Evolutionary conservation across 202 grass and related monocot species (phyloP).

Genomic region (Panicum virgatum): DNA sequence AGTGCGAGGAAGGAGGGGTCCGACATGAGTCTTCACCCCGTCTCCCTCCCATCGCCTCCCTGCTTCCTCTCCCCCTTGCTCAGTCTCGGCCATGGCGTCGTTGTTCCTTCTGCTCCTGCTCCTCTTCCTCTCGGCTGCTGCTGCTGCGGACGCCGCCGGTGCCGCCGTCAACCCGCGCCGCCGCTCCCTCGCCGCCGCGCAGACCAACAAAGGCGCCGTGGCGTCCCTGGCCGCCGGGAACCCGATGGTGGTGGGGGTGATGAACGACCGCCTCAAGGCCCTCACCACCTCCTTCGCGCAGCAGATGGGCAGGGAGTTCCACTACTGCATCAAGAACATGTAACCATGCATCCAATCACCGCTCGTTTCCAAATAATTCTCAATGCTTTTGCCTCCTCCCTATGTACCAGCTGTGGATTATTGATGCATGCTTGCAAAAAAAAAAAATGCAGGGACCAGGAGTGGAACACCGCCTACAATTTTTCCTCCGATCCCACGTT

Average conservation of each 20-base stretch:
- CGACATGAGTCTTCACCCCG: constrained; percentile 40
- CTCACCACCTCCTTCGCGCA: constrained; percentile 51
- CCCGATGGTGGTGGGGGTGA: constrained; percentile 36
- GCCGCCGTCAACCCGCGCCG: not conserved
- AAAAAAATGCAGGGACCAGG: constrained; percentile 52
- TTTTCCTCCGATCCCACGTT: constrained; percentile 69
- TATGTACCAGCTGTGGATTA: not conserved
- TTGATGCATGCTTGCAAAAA: not conserved
- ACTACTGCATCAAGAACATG: constrained; percentile 87
- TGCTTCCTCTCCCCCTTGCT: not conserved
- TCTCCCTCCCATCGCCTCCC: constrained; percentile 13
- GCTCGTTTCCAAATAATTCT: not conserved
- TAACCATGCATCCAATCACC: not conserved
- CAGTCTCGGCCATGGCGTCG: constrained; percentile 20
- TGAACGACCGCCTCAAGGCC: constrained; percentile 49
- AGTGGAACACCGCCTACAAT: constrained; percentile 90
- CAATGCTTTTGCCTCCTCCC: not conserved
- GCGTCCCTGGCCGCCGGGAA: constrained; percentile 29
- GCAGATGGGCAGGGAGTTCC: constrained; percentile 55
- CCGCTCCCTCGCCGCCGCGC: not conserved
- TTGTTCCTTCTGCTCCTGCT: not conserved
- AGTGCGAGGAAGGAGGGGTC: constrained; percentile 29
- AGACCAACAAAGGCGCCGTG: not conserved
- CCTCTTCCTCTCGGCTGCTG: not conserved
- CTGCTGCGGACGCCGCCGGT: not conserved